Evolutionary conservation across 768 basidiomycete genomes (phyloP).

Genomic region (Leccinum boreale): DNA sequence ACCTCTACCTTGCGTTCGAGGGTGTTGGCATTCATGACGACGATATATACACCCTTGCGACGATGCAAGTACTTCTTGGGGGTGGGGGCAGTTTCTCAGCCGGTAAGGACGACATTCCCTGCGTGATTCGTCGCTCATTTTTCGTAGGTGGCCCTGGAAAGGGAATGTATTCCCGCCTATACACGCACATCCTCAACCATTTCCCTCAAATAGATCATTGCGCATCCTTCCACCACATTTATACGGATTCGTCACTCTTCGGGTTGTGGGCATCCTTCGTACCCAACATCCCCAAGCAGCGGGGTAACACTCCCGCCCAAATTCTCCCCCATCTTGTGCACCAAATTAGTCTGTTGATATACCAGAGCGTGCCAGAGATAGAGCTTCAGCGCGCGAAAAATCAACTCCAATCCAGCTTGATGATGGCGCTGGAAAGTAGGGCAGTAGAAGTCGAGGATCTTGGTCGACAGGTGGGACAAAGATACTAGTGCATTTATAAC

Average conservation of each 20-base stretch:
- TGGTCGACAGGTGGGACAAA: constrained; percentile 69
- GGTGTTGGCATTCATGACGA: constrained; percentile 87
- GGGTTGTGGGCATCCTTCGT: constrained; percentile 87
- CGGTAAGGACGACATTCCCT: constrained; percentile 37
- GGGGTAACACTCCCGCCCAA: constrained; percentile 62
- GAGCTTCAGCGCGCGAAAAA: constrained; percentile 92
- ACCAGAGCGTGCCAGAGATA: constrained; percentile 56
- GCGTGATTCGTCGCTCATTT: constrained; percentile 3
- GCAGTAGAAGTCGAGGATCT: constrained; percentile 86
- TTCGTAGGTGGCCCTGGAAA: constrained; percentile 86
- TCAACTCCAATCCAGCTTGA: constrained; percentile 86
- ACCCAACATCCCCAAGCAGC: constrained; percentile 53
- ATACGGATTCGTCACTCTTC: constrained; percentile 90
- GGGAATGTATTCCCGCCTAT: constrained; percentile 97
- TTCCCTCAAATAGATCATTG: constrained; percentile 94
- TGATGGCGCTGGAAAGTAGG: constrained; percentile 92
- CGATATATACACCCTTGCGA: constrained; percentile 90
- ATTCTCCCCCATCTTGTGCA: constrained; percentile 84
- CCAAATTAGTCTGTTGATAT: constrained; percentile 80
- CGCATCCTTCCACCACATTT: constrained; percentile 96
- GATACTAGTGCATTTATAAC: not conserved
- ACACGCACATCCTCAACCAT: constrained; percentile 94
- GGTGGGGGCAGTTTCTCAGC: constrained; percentile 98
- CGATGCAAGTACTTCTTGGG: constrained; percentile 91
- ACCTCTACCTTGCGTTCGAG: constrained; percentile 91